Evolutionary conservation across 495 filamentous ascomycete species (phyloP).

Genomic region (Usnea hakonensis): DNA sequence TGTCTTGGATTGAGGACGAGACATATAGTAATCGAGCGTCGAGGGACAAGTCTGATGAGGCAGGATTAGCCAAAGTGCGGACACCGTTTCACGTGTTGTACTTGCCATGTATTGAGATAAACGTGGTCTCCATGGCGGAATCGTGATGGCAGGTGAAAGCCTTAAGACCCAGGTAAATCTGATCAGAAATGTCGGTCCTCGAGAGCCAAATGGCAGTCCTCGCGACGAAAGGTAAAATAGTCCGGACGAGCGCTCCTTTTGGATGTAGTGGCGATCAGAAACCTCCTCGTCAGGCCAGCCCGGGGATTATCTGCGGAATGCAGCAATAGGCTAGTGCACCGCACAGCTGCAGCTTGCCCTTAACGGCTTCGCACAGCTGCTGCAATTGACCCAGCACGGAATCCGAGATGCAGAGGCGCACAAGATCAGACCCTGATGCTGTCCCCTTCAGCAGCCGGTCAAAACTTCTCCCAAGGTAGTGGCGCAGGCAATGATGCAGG

Average conservation of each 20-base stretch:
- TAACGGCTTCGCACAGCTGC: conserved; percentile 2
- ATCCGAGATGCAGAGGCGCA: conserved; percentile 1
- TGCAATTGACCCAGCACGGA: not conserved
- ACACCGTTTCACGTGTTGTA: conserved; percentile 22
- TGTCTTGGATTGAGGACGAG: conserved; percentile 74
- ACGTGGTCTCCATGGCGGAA: conserved; percentile 73
- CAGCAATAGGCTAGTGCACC: conserved; percentile 9
- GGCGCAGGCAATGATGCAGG: not conserved
- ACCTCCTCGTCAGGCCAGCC: not conserved
- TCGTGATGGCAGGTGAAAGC: not conserved
- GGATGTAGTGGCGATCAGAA: not conserved
- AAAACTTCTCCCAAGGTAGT: conserved; percentile 1
- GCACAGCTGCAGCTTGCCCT: not conserved
- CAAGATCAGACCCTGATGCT: not conserved
- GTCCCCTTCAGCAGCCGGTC: not conserved
- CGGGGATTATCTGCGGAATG: not conserved
- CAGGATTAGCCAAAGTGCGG: conserved; percentile 14
- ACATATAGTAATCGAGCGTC: conserved; percentile 79
- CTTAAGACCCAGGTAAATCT: not conserved
- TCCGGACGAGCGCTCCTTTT: conserved; percentile 1
- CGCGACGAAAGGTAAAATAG: not conserved
- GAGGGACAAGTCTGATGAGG: conserved; percentile 53
- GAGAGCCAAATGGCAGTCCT: not conserved
- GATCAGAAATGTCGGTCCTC: not conserved
- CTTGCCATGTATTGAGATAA: conserved; percentile 88